Base-by-base conservation (phyloP, 441 rosid genomes). In the Raphanus hybrid region DNA sequence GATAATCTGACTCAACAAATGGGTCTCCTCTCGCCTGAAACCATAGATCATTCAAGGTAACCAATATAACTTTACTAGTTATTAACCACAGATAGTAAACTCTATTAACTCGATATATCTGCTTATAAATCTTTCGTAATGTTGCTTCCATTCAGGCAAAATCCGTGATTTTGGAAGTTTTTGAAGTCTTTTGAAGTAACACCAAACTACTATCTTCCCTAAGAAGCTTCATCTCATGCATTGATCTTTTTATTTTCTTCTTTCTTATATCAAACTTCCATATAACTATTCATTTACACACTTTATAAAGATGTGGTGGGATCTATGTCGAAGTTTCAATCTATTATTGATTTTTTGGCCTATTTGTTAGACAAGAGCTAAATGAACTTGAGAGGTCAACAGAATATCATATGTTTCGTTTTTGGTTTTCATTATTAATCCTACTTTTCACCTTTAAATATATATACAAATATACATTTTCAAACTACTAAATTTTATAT, bases 1-100 rank as follows among this genome's bases (percentile, higher is more conserved):
- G 91, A 90, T 83, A 82, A 89, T 62, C 93, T 92, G 14, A 88
- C 97, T 2, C 91, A 84, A 81, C 91, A 90, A 77, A 90, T 96
- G 97, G 92, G 86, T 61, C 96, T 80, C 79, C 90, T 93, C 57
- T 71, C 88, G 15, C 86, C 99, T 15, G 88, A 91, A 34, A 73
- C 77, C 72, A 65, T 82, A 67, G 80, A 80, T 41, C 73, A 20
- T 39, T 41, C 77, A 20, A 80, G 83, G 83, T 80, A 80, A 71
- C 18, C 12, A 69, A 55, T n/a, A 43, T 20, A 62, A 41, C 20
- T 78, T 29, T 54, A 54, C n/a, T 57, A 18, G 67, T 18, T 50
- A 20, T 15, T 29, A 23, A 15, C 67, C 57, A 54, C 64, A n/a
- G 3, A 20, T 18, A 64, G 15, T 14, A 52, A 45, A 7, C 59